Evolutionary conservation across 331 rosid species (phyloP).

Genomic region (Dryas integrifolia): DNA sequence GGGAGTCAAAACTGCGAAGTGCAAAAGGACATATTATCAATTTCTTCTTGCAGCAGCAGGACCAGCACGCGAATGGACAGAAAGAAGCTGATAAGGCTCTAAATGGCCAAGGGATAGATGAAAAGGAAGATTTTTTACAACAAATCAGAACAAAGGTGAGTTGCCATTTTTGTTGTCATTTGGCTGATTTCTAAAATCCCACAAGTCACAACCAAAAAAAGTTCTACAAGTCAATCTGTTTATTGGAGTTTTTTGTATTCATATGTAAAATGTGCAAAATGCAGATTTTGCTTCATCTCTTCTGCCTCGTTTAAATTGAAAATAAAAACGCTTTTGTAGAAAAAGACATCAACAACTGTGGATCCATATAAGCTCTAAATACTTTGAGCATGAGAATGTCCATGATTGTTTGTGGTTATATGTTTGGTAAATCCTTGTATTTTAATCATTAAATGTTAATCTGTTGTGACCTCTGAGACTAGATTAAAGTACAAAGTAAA

Average conservation of each 20-base stretch:
- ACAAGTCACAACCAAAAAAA: not conserved
- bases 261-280: not conserved
- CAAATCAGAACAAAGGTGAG: slow-evolving; percentile 87
- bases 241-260: not conserved
- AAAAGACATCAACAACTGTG: not conserved
- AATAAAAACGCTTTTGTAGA: too few relatives aligned
- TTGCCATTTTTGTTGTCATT: slow-evolving; percentile 2
- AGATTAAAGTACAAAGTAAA: not conserved
- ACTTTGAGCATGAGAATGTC: not conserved
- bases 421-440: too few relatives aligned
- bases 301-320: too few relatives aligned
- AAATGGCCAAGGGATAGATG: slow-evolving; percentile 46
- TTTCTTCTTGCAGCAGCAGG: slow-evolving; percentile 34
- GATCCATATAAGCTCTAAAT: not conserved
- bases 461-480: not conserved
- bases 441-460: not conserved
- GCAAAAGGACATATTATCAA: slow-evolving; percentile 16
- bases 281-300: not conserved
- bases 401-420: not conserved
- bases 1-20: slow-evolving; percentile 20
- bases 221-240: not conserved
- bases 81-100: slow-evolving; percentile 45
- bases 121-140: slow-evolving; percentile 73
- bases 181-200: slow-evolving; percentile 6
- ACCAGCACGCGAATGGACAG: slow-evolving; percentile 35